These are phyloP conservation scores for Microbotryomycetes sp. DNA, from an alignment of 1,284 basidiomycete genomes.

Conservation along the genomic window DNA sequence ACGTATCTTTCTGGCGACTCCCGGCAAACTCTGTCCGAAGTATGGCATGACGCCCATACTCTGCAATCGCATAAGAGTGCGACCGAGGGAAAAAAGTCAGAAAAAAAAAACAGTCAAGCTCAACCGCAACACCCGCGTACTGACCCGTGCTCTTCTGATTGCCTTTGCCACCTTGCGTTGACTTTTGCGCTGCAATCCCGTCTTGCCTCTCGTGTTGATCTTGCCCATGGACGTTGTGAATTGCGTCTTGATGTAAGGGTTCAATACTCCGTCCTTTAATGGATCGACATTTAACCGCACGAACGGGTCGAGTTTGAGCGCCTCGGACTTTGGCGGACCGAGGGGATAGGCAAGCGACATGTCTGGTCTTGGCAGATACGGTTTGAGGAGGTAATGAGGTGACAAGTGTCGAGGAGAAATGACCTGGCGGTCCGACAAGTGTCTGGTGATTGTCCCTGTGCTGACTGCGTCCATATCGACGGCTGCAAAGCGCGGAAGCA, in stretches of 20 bases:
- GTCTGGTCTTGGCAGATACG: conserved; percentile 20
- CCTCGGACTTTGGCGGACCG: conserved; percentile 21
- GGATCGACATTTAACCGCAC: conserved; percentile 29
- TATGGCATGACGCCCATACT: not conserved
- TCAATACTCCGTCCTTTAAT: conserved; percentile 43
- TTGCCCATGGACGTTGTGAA: conserved; percentile 80
- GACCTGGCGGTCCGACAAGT: conserved; percentile 8
- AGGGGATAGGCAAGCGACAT: conserved; percentile 23
- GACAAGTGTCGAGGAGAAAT: conserved; percentile 26
- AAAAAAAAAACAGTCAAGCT: not conserved
- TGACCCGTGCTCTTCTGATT: conserved; percentile 72
- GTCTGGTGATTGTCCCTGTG: too few species aligned
- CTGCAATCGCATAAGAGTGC: not conserved
- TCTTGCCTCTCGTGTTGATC: conserved; percentile 62
- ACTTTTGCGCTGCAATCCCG: conserved; percentile 68
- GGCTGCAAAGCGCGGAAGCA: too few species aligned
- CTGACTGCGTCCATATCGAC: too few species aligned
- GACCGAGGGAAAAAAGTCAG: not conserved
- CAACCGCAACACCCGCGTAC: conserved; percentile 1
- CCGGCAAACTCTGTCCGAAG: not conserved
- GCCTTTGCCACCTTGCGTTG: conserved; percentile 80
- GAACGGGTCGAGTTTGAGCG: conserved; percentile 51
- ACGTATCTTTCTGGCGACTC: not conserved
- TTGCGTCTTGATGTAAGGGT: conserved; percentile 57
- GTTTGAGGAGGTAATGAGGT: conserved; percentile 19